Evolutionary conservation across 768 basidiomycete species (phyloP).

Genomic region (Mycena filopes): DNA sequence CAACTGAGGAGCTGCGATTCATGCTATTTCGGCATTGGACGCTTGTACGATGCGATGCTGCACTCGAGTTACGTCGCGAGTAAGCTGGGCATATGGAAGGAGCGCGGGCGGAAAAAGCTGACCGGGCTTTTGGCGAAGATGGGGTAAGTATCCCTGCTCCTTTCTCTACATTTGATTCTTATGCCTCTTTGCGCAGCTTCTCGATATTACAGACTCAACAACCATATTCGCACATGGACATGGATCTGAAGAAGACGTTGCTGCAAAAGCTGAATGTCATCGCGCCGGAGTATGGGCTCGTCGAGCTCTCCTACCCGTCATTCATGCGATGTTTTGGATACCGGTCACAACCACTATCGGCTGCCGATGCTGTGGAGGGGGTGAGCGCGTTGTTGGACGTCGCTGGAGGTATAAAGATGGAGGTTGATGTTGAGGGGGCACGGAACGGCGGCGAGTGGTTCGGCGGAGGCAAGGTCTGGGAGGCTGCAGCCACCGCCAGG

Average conservation of each 20-base stretch:
- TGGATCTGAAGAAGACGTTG: conserved; percentile 87
- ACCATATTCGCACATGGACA: conserved; percentile 94
- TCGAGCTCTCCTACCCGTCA: conserved; percentile 93
- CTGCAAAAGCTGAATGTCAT: conserved; percentile 86
- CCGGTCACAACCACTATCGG: conserved; percentile 86
- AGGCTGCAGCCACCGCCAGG: conserved; percentile 54
- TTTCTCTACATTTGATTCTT: not conserved
- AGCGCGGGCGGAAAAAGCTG: conserved; percentile 87
- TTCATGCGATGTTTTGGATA: conserved; percentile 95
- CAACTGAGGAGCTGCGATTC: conserved; percentile 92
- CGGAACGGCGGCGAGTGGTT: conserved; percentile 97
- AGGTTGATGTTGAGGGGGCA: conserved; percentile 89
- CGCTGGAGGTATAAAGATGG: conserved; percentile 89
- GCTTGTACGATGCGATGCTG: conserved; percentile 96
- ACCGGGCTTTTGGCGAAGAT: conserved; percentile 97
- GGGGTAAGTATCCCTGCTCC: conserved; percentile 70
- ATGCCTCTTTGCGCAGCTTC: conserved; percentile 66
- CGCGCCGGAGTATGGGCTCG: conserved; percentile 93
- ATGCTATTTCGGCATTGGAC: conserved; percentile 98
- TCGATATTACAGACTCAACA: conserved; percentile 96
- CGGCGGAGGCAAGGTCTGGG: conserved; percentile 85
- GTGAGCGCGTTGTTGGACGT: conserved; percentile 89
- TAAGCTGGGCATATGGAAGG: conserved; percentile 96
- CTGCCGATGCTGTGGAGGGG: conserved; percentile 94
- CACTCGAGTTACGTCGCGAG: conserved; percentile 97